phyloP scores from a whole-genome alignment of 352 stramenopile species.

The Phytophthora crassamura region DNA sequence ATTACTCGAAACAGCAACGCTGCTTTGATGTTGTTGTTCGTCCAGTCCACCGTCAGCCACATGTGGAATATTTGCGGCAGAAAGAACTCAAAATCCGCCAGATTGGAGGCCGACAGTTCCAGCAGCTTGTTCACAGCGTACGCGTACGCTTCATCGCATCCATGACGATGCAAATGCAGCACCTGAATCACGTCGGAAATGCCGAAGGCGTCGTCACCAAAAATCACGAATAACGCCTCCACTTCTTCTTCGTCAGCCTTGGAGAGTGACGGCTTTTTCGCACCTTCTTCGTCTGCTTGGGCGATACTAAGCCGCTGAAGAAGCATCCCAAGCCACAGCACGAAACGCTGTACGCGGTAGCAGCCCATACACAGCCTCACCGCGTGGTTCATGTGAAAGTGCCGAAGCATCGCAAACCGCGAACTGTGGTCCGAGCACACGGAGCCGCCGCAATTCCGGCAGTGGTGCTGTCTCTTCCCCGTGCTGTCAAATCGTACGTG shows the following conservation, averaged over 20 bases:
- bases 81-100: constrained; percentile 89
- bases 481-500: constrained; percentile 76
- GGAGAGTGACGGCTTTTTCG: constrained; percentile 43
- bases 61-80: constrained; percentile 85
- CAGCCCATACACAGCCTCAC: constrained; percentile 77
- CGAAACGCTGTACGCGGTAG: constrained; percentile 78
- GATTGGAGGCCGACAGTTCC: constrained; percentile 60
- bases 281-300: constrained; percentile 41
- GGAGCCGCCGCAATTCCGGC: constrained; percentile 79
- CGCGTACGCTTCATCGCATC: constrained; percentile 76
- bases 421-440: constrained; percentile 86
- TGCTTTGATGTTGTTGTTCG: constrained; percentile 76
- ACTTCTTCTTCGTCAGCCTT: constrained; percentile 73
- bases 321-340: constrained; percentile 72
- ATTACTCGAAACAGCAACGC: constrained; percentile 79
- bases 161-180: constrained; percentile 81
- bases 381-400: constrained; percentile 68
- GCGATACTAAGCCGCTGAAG: constrained; percentile 65
- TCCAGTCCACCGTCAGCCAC: constrained; percentile 84
- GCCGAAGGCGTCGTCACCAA: constrained; percentile 64
- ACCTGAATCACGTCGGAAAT: constrained; percentile 85
- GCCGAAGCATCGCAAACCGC: constrained; percentile 66
- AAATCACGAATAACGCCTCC: constrained; percentile 52
- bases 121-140: constrained; percentile 77
- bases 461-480: constrained; percentile 83